phyloP scores from a whole-genome alignment of 192 early-diverging fungal genomes.

The Lobosporangium transversale region DNA sequence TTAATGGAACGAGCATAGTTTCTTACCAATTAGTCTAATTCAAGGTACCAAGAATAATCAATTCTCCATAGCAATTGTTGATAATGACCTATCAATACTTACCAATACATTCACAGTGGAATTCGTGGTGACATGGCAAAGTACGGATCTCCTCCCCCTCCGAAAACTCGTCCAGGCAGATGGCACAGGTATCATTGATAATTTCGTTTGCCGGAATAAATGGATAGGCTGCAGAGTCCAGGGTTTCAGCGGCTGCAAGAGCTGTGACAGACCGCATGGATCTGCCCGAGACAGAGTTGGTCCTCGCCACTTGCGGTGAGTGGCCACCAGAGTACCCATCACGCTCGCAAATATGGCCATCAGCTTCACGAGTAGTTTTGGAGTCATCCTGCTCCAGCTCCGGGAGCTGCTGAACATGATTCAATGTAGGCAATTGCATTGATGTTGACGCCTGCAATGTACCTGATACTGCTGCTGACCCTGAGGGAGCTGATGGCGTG shows the following conservation, averaged over 20 bases:
- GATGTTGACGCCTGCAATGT: not conserved
- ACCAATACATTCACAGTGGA: constrained; percentile 56
- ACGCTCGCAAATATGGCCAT: too few species aligned
- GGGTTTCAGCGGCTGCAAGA: constrained; percentile 24
- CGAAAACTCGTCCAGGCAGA: constrained; percentile 55
- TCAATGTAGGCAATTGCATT: not conserved
- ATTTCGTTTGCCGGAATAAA: not conserved
- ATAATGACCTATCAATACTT: too few species aligned
- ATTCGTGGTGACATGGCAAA: constrained; percentile 52
- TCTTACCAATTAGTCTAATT: too few species aligned
- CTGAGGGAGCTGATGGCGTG: not conserved
- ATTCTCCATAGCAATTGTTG: too few species aligned
- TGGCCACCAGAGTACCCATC: too few species aligned
- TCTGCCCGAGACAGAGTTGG: constrained; percentile 18
- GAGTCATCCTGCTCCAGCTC: not conserved
- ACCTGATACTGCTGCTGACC: not conserved
- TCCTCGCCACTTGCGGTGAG: too few species aligned
- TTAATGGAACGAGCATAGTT: not conserved
- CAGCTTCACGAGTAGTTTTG: not conserved
- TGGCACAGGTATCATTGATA: constrained; percentile 51
- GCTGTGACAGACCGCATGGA: constrained; percentile 33
- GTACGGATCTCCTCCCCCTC: constrained; percentile 46
- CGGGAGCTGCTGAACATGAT: not conserved
- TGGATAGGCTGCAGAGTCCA: constrained; percentile 1
- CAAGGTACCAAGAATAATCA: too few species aligned